Evolutionary conservation across 2,329 filamentous ascomycete genomes (phyloP).

Genomic region (Arthrobotrys sphaeroides): DNA sequence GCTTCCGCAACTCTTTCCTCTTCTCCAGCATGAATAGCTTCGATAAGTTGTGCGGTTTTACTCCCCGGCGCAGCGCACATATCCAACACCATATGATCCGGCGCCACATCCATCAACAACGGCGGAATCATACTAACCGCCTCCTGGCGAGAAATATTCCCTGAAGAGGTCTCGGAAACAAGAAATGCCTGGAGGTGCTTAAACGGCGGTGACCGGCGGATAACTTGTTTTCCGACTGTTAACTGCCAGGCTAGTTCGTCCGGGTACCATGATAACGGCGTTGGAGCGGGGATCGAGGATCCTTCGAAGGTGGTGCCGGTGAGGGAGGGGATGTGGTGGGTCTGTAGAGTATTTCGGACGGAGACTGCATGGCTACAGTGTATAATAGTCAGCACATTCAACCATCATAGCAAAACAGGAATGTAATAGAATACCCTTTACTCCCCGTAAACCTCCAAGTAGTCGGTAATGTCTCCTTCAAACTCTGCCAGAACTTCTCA

Average conservation of each 20-base stretch:
- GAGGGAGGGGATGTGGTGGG: constrained; percentile 90
- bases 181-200: constrained; percentile 96
- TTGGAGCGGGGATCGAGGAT: constrained; percentile 80
- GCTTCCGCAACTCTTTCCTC: constrained; percentile 75
- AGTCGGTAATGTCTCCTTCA: constrained; percentile 88
- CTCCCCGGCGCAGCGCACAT: constrained; percentile 96
- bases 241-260: constrained; percentile 96
- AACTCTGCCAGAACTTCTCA: constrained; percentile 81
- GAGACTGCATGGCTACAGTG: constrained; percentile 80
- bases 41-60: constrained; percentile 93
- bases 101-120: constrained; percentile 86
- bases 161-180: constrained; percentile 94
- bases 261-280: constrained; percentile 88
- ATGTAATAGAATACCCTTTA: constrained; percentile 73
- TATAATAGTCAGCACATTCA: too few species aligned
- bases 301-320: constrained; percentile 78
- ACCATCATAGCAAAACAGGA: neutral
- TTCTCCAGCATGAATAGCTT: constrained; percentile 92
- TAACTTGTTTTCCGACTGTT: constrained; percentile 95
- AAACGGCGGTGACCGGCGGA: constrained; percentile 93
- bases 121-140: constrained; percentile 99
- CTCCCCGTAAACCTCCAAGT: constrained; percentile 98
- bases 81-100: constrained; percentile 92
- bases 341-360: constrained; percentile 86
- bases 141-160: constrained; percentile 97